A percentile compares a stretch with the other conserved stretches of the same genome.
These are phyloP conservation scores for Erodium texanum DNA, from an alignment of 441 rosid species.

Conservation along the genomic window DNA sequence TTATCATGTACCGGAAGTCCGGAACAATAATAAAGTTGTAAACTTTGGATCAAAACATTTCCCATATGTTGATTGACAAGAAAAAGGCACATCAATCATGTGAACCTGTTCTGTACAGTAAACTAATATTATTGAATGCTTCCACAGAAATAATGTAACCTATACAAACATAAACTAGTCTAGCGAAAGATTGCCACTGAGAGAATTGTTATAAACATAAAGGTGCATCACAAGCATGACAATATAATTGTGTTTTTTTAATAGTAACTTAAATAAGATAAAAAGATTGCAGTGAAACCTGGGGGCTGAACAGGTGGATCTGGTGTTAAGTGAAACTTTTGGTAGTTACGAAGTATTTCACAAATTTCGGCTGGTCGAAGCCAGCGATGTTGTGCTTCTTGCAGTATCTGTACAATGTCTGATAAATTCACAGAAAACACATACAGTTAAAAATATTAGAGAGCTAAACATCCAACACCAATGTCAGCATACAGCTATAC, in stretches of 20 bases:
- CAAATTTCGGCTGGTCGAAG: conserved; percentile 59
- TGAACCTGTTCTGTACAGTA: too few species aligned
- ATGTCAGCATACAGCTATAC: background rate
- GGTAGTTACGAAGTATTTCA: conserved; percentile 42
- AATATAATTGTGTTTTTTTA: background rate
- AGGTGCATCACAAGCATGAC: background rate
- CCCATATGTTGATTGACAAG: too few species aligned
- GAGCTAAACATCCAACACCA: background rate
- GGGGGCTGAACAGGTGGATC: conserved; percentile 42
- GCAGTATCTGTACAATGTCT: conserved; percentile 43
- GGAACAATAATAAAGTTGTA: too few species aligned
- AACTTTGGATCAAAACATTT: too few species aligned
- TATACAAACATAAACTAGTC: background rate
- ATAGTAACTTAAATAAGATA: background rate
- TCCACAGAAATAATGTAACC: background rate
- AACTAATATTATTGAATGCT: background rate
- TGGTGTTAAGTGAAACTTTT: conserved; percentile 29
- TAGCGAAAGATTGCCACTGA: background rate
- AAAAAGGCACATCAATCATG: too few species aligned
- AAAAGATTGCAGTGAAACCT: conserved; percentile 28
- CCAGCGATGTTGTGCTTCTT: conserved; percentile 56
- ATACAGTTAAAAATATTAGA: background rate
- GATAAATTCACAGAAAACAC: conserved; percentile 14
- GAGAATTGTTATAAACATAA: background rate
- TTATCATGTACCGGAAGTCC: too few species aligned